These are phyloP conservation scores for Clitopilus hobsonii DNA, from an alignment of 768 basidiomycete genomes.

Conservation along the genomic window DNA sequence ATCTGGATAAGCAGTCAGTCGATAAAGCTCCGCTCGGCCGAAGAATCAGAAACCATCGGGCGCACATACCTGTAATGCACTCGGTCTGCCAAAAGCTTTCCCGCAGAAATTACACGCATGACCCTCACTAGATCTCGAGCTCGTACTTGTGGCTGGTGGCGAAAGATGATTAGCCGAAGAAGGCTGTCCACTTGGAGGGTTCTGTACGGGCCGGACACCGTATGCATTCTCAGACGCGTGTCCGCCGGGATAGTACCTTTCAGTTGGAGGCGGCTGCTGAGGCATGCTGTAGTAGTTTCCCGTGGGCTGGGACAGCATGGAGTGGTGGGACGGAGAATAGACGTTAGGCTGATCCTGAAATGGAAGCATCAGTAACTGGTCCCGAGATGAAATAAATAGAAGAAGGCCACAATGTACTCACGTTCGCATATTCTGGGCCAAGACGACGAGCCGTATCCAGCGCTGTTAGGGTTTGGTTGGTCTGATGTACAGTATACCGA, in stretches of 20 bases:
- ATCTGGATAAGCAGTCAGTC: conserved; percentile 9
- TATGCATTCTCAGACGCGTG: conserved; percentile 4
- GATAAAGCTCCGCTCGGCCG: conserved; percentile 1
- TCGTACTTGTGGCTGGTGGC: not conserved
- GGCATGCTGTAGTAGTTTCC: not conserved
- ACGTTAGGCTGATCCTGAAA: conserved; percentile 7
- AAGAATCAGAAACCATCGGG: not conserved
- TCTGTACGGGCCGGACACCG: conserved; percentile 5
- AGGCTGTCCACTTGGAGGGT: conserved; percentile 3
- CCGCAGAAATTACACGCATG: conserved; percentile 18
- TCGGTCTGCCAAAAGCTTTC: conserved; percentile 17
- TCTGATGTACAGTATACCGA: conserved; percentile 15
- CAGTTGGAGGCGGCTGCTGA: not conserved
- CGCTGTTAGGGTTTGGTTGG: conserved; percentile 16
- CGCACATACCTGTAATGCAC: conserved; percentile 17
- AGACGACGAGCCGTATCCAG: conserved; percentile 14
- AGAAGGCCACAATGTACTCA: conserved; percentile 1
- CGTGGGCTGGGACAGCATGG: not conserved
- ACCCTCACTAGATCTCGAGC: conserved; percentile 11
- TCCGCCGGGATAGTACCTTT: conserved; percentile 1
- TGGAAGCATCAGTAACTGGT: not conserved
- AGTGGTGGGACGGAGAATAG: conserved; percentile 1
- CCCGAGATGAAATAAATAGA: not conserved
- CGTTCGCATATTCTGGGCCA: conserved; percentile 12
- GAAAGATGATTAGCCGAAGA: conserved; percentile 1